A percentile compares a stretch with the other conserved stretches of the same genome.
Evolutionary conservation across 108 stramenopile genomes (phyloP).

Genomic region (Aurantiochytrium sp.): DNA sequence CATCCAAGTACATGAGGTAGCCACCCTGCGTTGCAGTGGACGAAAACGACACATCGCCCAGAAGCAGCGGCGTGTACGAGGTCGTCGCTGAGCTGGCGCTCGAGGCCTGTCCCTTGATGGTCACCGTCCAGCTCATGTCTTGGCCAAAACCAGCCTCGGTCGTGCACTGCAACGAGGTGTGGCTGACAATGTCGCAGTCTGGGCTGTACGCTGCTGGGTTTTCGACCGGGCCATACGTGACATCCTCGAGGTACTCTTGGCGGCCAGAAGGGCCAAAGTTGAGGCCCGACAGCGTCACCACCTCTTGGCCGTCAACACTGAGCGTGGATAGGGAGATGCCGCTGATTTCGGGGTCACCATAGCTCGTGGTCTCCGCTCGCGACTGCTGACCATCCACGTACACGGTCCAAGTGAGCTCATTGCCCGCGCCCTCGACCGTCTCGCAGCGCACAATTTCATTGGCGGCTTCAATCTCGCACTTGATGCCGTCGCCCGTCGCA

Average conservation of each 20-base stretch:
- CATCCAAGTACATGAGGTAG: background rate
- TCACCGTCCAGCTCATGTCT: background rate
- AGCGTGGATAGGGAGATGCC: background rate
- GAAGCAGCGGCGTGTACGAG: background rate
- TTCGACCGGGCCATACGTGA: slow-evolving; percentile 17
- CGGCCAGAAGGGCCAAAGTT: slow-evolving; percentile 5
- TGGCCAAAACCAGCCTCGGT: slow-evolving; percentile 10
- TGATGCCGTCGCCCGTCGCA: background rate
- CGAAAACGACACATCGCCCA: background rate
- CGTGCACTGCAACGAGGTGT: background rate
- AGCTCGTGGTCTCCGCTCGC: slow-evolving; percentile 12
- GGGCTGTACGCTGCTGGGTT: slow-evolving; percentile 12
- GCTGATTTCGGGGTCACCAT: slow-evolving; percentile 9
- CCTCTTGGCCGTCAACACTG: background rate
- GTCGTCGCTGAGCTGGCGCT: background rate
- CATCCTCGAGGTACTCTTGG: slow-evolving; percentile 18
- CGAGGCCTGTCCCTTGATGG: background rate
- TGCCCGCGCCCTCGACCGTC: slow-evolving; percentile 29
- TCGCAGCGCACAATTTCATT: slow-evolving; percentile 2
- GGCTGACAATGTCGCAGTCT: background rate
- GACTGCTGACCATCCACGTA: slow-evolving; percentile 25
- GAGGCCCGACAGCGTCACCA: slow-evolving; percentile 8
- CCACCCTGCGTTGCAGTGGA: background rate
- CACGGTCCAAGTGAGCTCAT: slow-evolving; percentile 21
- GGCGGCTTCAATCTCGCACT: background rate